Base-by-base conservation (phyloP, 2,329 filamentous ascomycete species). In the Curvularia spicifera region DNA sequence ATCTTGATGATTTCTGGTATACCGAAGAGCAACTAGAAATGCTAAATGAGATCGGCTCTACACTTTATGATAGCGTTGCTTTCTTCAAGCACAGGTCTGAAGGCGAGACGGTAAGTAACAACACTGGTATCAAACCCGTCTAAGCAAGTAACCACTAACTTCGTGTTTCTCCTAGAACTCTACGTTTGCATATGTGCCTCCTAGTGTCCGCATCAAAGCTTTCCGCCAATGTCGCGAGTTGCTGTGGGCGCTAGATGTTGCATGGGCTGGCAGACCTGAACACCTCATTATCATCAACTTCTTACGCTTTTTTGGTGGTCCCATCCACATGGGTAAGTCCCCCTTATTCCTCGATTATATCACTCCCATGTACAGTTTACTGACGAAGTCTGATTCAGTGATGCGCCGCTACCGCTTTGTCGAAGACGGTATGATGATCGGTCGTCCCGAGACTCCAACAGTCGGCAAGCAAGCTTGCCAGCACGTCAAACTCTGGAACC, bases 71-170 rank as follows among this genome's bases (percentile, higher is more conserved):
- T 43, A 67, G 72, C 20, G 64, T 74, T 15, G 66, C 72, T 26
- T 76, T 73, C 60, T 75, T 61, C 64, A 76, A 76, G 67, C 73
- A 76, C 53, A 68, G 71, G 5, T 52, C 63, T 33, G 74, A 76
- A 58, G 72, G 72, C 12, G 73, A 76, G 58, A 76, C 72, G 5
- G 48, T 51, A 22, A 51, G 48, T 4, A 35, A 35, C 4, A 35
- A 13, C 22, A 24, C 2, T 24, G 4, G 22, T 24, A 24, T 3
- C 22, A 24, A 24, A 0, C 2, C 22, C 22, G 22, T 24, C 22
- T 4, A 35, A 12, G 4, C 33, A 4, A 35, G 33, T 12, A 12
- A 13, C 18, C 5, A 20, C 37, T 40, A 9, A 40, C 18, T 20
- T 40, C 1, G 37, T 40, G 7, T 10, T 8, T 20, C 22, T 1